phyloP scores from a whole-genome alignment of 176 grass and related monocot genomes.

The Neostapfia colusana region DNA sequence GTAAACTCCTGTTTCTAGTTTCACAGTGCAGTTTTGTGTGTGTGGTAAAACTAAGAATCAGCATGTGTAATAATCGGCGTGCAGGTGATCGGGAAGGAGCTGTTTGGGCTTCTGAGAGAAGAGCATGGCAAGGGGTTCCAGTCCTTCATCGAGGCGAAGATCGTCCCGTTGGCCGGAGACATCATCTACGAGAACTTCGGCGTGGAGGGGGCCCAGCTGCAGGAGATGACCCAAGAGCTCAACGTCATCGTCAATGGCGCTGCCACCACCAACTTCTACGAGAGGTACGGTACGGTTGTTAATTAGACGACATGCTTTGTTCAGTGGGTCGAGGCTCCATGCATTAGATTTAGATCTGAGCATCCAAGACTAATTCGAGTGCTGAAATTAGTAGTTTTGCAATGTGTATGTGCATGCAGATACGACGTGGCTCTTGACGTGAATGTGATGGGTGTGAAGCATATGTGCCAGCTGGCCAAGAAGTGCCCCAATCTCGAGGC shows the following conservation, averaged over 20 bases:
- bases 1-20: neutral
- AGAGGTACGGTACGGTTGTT: conserved; percentile 39
- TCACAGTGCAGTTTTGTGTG: neutral
- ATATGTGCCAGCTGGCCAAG: conserved; percentile 53
- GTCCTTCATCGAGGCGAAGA: conserved; percentile 52
- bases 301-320: neutral
- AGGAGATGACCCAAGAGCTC: conserved; percentile 43
- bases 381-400: neutral
- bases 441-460: conserved; percentile 56
- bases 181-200: conserved; percentile 59
- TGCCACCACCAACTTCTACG: conserved; percentile 79
- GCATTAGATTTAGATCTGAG: neutral
- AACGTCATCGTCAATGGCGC: conserved; percentile 73
- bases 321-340: neutral
- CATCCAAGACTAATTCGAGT: neutral
- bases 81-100: conserved; percentile 71
- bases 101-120: conserved; percentile 65
- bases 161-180: conserved; percentile 63
- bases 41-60: neutral
- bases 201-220: conserved; percentile 36
- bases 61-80: neutral
- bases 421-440: conserved; percentile 57
- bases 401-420: neutral
- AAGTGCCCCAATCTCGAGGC: conserved; percentile 66
- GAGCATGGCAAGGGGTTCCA: conserved; percentile 54